Evolutionary conservation across 169 alveolate genomes (phyloP).

Genomic region (Sarcocystis neurona): DNA sequence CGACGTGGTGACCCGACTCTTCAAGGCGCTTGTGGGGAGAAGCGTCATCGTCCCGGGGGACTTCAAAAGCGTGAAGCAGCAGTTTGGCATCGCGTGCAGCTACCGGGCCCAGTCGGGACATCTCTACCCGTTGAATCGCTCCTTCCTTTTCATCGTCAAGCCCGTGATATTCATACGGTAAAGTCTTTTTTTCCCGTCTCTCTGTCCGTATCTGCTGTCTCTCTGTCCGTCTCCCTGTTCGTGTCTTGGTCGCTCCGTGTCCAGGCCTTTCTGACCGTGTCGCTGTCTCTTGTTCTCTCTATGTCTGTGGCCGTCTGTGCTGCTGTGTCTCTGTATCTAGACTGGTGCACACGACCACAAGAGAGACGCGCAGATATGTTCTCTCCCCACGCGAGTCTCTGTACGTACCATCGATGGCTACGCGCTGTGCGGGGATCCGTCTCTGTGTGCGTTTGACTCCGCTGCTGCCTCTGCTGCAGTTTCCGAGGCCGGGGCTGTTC

Average conservation of each 20-base stretch:
- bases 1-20: slow-evolving; percentile 91
- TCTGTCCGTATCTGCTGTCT: too few relatives aligned
- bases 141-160: slow-evolving; percentile 92
- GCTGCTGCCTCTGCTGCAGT: not conserved
- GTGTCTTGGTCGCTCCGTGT: not conserved
- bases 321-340: too few relatives aligned
- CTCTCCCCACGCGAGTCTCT: too few relatives aligned
- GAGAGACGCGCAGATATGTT: too few relatives aligned
- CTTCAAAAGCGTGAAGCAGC: slow-evolving; percentile 87
- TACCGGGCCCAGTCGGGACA: slow-evolving; percentile 96
- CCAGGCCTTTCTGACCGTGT: not conserved
- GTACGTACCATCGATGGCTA: too few relatives aligned
- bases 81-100: slow-evolving; percentile 91
- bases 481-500: too few relatives aligned
- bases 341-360: too few relatives aligned
- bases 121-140: slow-evolving; percentile 92
- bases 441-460: too few relatives aligned
- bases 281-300: too few relatives aligned
- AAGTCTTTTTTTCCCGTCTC: not conserved
- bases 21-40: slow-evolving; percentile 89
- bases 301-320: too few relatives aligned
- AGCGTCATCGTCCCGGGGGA: slow-evolving; percentile 95
- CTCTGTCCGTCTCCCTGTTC: not conserved
- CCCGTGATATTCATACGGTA: slow-evolving; percentile 94
- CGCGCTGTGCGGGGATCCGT: too few relatives aligned